These are phyloP conservation scores for Calocybe cyanea DNA, from an alignment of 768 basidiomycete genomes.

Conservation along the genomic window DNA sequence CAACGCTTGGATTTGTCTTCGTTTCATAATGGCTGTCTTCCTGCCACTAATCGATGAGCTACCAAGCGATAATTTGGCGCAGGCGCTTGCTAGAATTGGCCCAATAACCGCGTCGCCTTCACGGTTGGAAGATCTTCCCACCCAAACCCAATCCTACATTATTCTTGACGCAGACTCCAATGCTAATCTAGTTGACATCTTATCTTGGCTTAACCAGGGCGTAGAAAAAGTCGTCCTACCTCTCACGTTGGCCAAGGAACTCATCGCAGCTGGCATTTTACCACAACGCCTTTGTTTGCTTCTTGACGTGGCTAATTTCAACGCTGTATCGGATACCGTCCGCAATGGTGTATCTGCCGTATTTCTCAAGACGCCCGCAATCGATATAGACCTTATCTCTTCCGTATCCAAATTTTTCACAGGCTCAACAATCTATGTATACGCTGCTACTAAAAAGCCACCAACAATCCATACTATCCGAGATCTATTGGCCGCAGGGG, in stretches of 20 bases:
- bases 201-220: constrained; percentile 72
- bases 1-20: too few relatives aligned
- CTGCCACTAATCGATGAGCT: constrained; percentile 55
- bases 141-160: constrained; percentile 43
- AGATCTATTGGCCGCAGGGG: constrained; percentile 54
- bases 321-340: constrained; percentile 71
- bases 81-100: constrained; percentile 68
- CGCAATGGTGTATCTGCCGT: constrained; percentile 75
- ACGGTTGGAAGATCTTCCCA: constrained; percentile 24
- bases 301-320: constrained; percentile 69
- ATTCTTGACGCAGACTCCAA: constrained; percentile 50
- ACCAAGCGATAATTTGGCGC: constrained; percentile 38
- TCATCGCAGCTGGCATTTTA: constrained; percentile 61
- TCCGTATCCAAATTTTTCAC: constrained; percentile 75
- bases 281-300: constrained; percentile 71
- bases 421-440: constrained; percentile 59
- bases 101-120: constrained; percentile 60
- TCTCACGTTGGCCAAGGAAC: constrained; percentile 58
- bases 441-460: constrained; percentile 41
- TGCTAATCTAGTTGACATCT: constrained; percentile 49
- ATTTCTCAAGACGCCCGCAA: constrained; percentile 67
- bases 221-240: constrained; percentile 78
- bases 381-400: constrained; percentile 73
- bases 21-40: constrained; percentile 42
- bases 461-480: constrained; percentile 61